Percentiles rank a stretch among this genome's conserved stretches.
Conservation (phyloP, 177 flowering plant genomes). For the Telopea speciosissima region DNA sequence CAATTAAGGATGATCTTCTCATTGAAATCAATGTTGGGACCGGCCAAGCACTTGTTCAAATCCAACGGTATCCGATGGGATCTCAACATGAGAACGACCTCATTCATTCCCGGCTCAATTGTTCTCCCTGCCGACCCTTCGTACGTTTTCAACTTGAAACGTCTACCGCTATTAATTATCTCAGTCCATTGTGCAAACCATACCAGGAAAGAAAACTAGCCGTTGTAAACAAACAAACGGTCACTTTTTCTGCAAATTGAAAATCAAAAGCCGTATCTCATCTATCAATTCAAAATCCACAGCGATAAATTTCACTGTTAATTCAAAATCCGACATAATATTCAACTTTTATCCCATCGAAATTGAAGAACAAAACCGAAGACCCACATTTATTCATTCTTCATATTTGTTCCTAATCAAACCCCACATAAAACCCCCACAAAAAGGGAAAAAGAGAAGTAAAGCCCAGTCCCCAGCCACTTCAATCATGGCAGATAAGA, state of each 20-base stretch:
- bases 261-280: no score
- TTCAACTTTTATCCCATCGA: background rate
- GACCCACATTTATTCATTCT: background rate
- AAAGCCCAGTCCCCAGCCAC: background rate
- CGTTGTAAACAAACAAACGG: background rate
- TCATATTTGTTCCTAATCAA: background rate
- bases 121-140: no score
- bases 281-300: no score
- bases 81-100: background rate
- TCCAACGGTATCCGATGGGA: background rate
- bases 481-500: conserved; percentile 24
- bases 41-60: background rate
- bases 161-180: background rate
- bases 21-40: no score
- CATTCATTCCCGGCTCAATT: no score
- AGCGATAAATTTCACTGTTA: no score
- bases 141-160: background rate
- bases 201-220: background rate
- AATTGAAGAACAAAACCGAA: background rate
- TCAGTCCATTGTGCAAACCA: no score
- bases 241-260: background rate
- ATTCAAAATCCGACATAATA: background rate
- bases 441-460: background rate
- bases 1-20: no score
- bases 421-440: background rate